Evolutionary conservation across 1,284 basidiomycete species (phyloP).

Genomic region (Sanghuangporus sanghuang): DNA sequence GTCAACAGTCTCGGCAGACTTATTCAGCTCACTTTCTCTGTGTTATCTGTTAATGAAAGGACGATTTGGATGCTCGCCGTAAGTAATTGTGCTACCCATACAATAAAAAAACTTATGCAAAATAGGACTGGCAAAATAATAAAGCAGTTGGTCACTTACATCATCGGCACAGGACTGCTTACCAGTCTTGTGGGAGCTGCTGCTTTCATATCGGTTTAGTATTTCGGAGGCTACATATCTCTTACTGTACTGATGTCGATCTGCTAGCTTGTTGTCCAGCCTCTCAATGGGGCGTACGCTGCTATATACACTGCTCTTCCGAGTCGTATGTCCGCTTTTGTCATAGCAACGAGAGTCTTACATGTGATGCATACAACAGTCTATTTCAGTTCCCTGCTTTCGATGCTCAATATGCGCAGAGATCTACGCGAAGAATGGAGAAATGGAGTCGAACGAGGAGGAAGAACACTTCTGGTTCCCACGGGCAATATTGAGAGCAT

Average conservation of each 20-base stretch:
- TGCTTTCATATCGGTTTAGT: neutral
- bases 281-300: neutral
- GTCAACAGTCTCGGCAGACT: neutral
- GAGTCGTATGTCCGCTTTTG: neutral
- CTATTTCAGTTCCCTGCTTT: neutral
- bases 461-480: no score
- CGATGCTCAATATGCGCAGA: neutral
- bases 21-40: neutral
- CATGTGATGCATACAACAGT: neutral
- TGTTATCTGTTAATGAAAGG: neutral
- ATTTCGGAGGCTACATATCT: neutral
- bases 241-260: neutral
- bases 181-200: neutral
- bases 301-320: neutral
- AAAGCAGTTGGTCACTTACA: neutral
- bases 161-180: neutral
- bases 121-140: neutral
- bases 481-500: neutral
- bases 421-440: neutral
- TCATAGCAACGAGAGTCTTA: neutral
- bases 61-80: neutral
- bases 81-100: neutral
- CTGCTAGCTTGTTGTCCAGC: neutral
- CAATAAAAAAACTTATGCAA: neutral
- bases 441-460: no score